These are phyloP conservation scores for Tranzscheliella williamsii DNA, from an alignment of 1,284 basidiomycete species.

Conservation along the genomic window DNA sequence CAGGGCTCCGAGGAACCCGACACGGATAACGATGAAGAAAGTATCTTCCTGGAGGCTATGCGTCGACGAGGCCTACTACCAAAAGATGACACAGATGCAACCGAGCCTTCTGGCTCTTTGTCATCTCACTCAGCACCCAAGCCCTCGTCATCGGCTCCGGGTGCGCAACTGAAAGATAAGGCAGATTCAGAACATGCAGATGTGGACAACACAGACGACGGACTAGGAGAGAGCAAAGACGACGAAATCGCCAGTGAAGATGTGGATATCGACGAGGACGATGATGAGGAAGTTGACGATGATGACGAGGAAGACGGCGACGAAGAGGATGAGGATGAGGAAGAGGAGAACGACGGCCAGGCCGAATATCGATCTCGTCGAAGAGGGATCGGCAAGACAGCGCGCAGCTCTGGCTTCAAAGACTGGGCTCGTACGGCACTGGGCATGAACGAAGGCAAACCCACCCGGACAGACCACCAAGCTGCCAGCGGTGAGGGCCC, in stretches of 20 bases:
- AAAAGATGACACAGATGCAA: neutral
- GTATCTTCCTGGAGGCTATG: conserved; percentile 53
- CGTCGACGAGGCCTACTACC: conserved; percentile 38
- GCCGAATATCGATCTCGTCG: conserved; percentile 27
- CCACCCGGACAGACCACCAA: conserved; percentile 1
- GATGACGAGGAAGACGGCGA: conserved; percentile 26
- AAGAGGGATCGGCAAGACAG: conserved; percentile 38
- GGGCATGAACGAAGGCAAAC: conserved; percentile 26
- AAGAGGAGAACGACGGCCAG: conserved; percentile 10
- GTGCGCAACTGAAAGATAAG: conserved; percentile 1
- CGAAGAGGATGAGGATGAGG: conserved; percentile 7
- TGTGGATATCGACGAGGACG: conserved; percentile 2
- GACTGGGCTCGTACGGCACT: conserved; percentile 56
- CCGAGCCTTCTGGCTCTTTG: conserved; percentile 1
- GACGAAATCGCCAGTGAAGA: neutral
- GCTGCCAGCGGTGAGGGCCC: conserved; percentile 7
- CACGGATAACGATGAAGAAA: conserved; percentile 52
- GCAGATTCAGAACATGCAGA: conserved; percentile 1
- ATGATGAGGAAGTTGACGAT: conserved; percentile 7
- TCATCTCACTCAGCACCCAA: conserved; percentile 1
- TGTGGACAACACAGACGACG: neutral
- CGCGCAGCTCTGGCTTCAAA: conserved; percentile 52
- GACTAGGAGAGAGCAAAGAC: too few species aligned
- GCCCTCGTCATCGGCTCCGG: neutral
- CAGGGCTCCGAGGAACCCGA: conserved; percentile 32